Conservation (phyloP, 805 yeast species). For the Komagataella pseudopastoris region DNA sequence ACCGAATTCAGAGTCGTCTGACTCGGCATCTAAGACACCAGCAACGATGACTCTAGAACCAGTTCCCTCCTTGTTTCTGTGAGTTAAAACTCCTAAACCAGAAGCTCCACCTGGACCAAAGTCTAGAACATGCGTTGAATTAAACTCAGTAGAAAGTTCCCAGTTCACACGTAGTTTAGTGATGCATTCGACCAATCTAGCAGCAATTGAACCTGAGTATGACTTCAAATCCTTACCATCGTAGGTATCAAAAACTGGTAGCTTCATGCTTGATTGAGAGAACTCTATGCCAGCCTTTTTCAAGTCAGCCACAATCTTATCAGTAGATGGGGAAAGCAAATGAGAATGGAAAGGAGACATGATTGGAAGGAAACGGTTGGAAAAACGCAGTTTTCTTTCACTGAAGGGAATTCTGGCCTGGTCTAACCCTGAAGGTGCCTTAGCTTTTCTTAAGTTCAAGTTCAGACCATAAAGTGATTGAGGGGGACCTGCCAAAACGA, state of each 20-base stretch:
- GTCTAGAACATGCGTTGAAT: slow-evolving; percentile 82
- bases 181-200: slow-evolving; percentile 70
- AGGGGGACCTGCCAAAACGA: slow-evolving; percentile 96
- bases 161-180: slow-evolving; percentile 86
- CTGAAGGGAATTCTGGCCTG: slow-evolving; percentile 90
- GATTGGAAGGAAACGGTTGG: slow-evolving; percentile 89
- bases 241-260: slow-evolving; percentile 88
- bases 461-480: slow-evolving; percentile 94
- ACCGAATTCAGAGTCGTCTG: slow-evolving; percentile 76
- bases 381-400: slow-evolving; percentile 87
- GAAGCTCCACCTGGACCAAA: slow-evolving; percentile 99
- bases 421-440: slow-evolving; percentile 88
- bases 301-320: slow-evolving; percentile 53
- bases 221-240: slow-evolving; percentile 69
- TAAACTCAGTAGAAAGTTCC: slow-evolving; percentile 78
- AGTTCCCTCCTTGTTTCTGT: slow-evolving; percentile 96
- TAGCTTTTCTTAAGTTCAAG: slow-evolving; percentile 81
- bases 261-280: slow-evolving; percentile 37
- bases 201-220: slow-evolving; percentile 37
- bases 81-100: slow-evolving; percentile 92
- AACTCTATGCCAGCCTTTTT: slow-evolving; percentile 44
- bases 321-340: slow-evolving; percentile 61
- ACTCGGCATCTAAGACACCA: slow-evolving; percentile 66
- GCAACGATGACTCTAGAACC: slow-evolving; percentile 92
- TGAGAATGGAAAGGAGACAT: slow-evolving; percentile 96